A percentile compares a stretch with the other conserved stretches of the same genome.
Conservation (phyloP, 2,329 filamentous ascomycete species). For the Exserohilum rostratum region DNA sequence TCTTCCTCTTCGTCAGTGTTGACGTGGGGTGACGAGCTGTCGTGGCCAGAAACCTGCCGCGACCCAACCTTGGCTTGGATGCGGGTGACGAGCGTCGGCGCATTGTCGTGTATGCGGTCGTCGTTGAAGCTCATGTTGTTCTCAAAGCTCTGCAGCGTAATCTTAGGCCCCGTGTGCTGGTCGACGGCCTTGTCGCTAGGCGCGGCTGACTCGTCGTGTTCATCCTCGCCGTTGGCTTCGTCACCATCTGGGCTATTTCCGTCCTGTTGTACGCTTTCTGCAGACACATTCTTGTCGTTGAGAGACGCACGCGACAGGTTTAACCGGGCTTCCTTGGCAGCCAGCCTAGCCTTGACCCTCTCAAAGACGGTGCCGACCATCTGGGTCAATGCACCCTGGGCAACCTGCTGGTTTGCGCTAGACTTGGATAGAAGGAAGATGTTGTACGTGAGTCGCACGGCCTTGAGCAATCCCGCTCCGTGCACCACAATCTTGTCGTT, state of each 20-base stretch:
- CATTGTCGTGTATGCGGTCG: slow-evolving; percentile 68
- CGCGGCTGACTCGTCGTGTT: slow-evolving; percentile 44
- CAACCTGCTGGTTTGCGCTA: slow-evolving; percentile 93
- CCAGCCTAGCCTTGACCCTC: slow-evolving; percentile 82
- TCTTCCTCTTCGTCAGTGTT: slow-evolving; percentile 71
- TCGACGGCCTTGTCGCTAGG: slow-evolving; percentile 54
- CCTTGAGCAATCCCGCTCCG: slow-evolving; percentile 92
- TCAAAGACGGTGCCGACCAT: slow-evolving; percentile 99
- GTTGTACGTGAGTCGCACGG: slow-evolving; percentile 97
- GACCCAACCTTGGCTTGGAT: slow-evolving; percentile 56
- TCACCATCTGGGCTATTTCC: slow-evolving; percentile 39
- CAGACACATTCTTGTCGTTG: slow-evolving; percentile 44
- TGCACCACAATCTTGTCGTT: slow-evolving; percentile 99
- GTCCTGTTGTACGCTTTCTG: slow-evolving; percentile 39
- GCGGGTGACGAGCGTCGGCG: slow-evolving; percentile 69
- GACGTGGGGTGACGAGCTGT: slow-evolving; percentile 54
- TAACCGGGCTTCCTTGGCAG: slow-evolving; percentile 81
- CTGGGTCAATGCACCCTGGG: slow-evolving; percentile 94
- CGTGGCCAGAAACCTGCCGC: slow-evolving; percentile 53
- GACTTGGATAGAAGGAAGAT: slow-evolving; percentile 96
- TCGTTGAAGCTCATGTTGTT: slow-evolving; percentile 71
- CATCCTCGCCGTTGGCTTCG: slow-evolving; percentile 44
- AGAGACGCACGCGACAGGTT: slow-evolving; percentile 57
- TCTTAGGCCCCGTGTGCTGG: slow-evolving; percentile 60
- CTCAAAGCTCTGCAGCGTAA: slow-evolving; percentile 73